Conservation (phyloP, 148 eudicot genomes). For the Rhododendron kiyosumense region DNA sequence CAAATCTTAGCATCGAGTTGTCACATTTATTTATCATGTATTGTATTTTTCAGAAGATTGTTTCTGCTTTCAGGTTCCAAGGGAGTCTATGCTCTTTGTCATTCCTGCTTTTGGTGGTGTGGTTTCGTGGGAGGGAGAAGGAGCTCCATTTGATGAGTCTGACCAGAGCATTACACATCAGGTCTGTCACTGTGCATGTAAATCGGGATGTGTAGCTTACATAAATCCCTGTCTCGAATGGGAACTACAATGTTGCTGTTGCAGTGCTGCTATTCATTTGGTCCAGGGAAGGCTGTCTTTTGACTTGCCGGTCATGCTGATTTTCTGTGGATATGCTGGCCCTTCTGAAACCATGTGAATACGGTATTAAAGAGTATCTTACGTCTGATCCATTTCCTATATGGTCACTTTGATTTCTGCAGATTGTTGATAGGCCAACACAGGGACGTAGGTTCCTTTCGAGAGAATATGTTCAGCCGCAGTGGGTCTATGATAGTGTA, state of each 20-base stretch:
- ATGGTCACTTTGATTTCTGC: conserved; percentile 18
- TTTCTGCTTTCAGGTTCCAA: conserved; percentile 59
- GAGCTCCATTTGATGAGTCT: conserved; percentile 75
- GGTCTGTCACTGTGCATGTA: conserved; percentile 26
- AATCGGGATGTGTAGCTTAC: neutral
- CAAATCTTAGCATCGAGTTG: neutral
- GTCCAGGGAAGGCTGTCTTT: neutral
- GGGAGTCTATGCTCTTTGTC: conserved; percentile 85
- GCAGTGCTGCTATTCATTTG: neutral
- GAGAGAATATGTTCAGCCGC: conserved; percentile 92
- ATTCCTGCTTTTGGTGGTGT: conserved; percentile 91
- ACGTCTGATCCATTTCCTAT: neutral
- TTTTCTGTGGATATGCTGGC: neutral
- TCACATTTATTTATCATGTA: neutral
- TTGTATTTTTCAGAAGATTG: neutral
- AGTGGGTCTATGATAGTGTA: conserved; percentile 88
- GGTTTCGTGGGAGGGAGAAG: conserved; percentile 96
- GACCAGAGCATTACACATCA: conserved; percentile 77
- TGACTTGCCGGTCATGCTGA: neutral
- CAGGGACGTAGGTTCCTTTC: conserved; percentile 64
- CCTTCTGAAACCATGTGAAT: neutral
- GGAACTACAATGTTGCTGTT: neutral
- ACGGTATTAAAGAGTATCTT: neutral
- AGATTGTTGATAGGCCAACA: conserved; percentile 91
- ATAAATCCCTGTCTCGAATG: neutral